These are phyloP conservation scores for Didymella sp. DNA, from an alignment of 2,329 filamentous ascomycete genomes.

Conservation along the genomic window DNA sequence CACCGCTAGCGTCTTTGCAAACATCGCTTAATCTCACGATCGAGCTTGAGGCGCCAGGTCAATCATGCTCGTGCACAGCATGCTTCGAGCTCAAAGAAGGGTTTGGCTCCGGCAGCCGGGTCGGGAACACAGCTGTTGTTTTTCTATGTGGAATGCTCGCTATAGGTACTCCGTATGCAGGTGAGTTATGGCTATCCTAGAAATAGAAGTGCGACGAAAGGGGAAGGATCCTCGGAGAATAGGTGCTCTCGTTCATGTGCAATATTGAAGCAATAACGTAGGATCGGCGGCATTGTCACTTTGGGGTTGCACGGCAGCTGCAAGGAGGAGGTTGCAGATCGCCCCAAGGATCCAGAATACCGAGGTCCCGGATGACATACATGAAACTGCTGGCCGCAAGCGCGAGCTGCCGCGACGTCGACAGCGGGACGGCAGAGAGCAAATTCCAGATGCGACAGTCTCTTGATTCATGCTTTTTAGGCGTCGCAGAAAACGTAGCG, in stretches of 20 bases:
- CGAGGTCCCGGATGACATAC: neutral
- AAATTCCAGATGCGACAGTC: neutral
- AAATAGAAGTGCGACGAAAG: neutral
- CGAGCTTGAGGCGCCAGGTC: neutral
- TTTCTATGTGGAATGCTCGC: neutral
- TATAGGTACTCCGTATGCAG: neutral
- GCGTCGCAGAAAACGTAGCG: neutral
- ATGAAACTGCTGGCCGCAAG: neutral
- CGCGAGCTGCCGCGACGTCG: neutral
- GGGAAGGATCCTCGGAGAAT: conserved; percentile 4
- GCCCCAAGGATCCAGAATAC: neutral
- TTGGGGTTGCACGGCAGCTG: neutral
- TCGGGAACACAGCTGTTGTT: neutral
- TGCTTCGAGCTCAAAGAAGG: neutral
- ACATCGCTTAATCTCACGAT: neutral
- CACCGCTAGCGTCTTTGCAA: neutral
- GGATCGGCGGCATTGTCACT: neutral
- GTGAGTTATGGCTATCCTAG: neutral
- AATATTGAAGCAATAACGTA: neutral
- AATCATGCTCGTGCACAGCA: conserved; percentile 1
- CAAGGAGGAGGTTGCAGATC: conserved; percentile 2
- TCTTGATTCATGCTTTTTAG: neutral
- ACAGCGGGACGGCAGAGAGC: neutral
- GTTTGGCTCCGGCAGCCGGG: neutral
- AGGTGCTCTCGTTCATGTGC: neutral